Conservation (phyloP, 768 basidiomycete genomes). For the Nevesoporus exiguus region DNA sequence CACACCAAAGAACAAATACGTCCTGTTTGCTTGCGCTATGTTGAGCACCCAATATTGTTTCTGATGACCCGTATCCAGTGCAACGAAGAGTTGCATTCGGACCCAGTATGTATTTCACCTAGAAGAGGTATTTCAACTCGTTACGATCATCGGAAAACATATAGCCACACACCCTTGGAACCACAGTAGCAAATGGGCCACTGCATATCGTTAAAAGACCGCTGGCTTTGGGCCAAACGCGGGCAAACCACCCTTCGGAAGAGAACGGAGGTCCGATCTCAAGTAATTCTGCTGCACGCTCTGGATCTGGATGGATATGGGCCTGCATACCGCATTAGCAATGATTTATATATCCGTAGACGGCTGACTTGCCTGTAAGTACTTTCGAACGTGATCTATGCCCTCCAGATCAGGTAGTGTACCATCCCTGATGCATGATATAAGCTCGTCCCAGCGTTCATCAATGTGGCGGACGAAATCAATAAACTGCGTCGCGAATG, state of each 20-base stretch:
- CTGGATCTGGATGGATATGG: conserved; percentile 11
- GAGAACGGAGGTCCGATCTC: conserved; percentile 12
- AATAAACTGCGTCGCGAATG: conserved; percentile 4
- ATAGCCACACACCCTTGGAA: conserved; percentile 11
- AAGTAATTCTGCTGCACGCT: conserved; percentile 18
- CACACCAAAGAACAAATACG: conserved; percentile 5
- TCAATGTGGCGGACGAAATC: conserved; percentile 14
- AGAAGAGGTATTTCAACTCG: background rate
- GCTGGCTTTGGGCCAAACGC: conserved; percentile 14
- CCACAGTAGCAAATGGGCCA: conserved; percentile 6
- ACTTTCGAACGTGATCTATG: conserved; percentile 3
- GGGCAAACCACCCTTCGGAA: conserved; percentile 14
- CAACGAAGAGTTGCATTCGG: background rate
- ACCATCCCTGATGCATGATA: conserved; percentile 14
- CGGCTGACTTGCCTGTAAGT: conserved; percentile 10
- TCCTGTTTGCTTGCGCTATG: conserved; percentile 1
- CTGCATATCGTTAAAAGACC: conserved; percentile 4
- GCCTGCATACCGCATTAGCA: conserved; percentile 2
- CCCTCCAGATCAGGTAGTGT: conserved; percentile 14
- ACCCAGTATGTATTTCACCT: conserved; percentile 16
- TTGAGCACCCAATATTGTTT: background rate
- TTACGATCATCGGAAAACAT: background rate
- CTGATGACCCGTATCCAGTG: conserved; percentile 10
- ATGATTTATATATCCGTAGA: background rate
- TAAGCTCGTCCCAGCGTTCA: conserved; percentile 18